Base-by-base conservation (phyloP, 1,284 basidiomycete genomes). In the Chalciporus sp. region DNA sequence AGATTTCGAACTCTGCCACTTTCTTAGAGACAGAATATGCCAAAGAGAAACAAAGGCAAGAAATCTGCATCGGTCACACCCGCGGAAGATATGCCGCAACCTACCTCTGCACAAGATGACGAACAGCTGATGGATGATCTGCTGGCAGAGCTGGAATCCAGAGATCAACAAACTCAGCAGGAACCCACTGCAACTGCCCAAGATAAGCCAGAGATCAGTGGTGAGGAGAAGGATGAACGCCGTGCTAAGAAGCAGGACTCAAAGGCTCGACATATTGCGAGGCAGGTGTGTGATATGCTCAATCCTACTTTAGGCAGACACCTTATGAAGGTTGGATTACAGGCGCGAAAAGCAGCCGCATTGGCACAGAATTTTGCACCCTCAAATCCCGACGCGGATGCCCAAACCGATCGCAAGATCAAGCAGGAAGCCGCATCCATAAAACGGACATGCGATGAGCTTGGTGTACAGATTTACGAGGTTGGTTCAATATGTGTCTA, bases 341-440 rank as follows among this genome's bases (percentile, higher is more conserved):
- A 94, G 92, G 89, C 88, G 9, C 80, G 89, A 62, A 95, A 89
- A 69, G 86, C 86, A 19, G 87, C 86, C 29, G 81, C 81, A 2
- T 69, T 91, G 6, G 78, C 84, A n/a, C 81, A 88, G 61, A 75
- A 78, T 23, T 80, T 80, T 44, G 67, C 84, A 1, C 78, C 82
- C 2, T 74, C 74, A 35, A 84, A 95, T 68, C 78, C 84, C 20
- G 83, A 78, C 14, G 76, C 76, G 39, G 86, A 89, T 55, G 86
- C 83, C n/a, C 76, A 80, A 58, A 65, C 92, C 2, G 79, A 87
- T 61, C 79, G 76, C 54, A 89, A 92, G 66, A 82, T 87, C 9
- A 81, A 81, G 60, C 81, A 89, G 14, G 94, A 95, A 70, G 84
- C 87, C 53, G 72, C 74, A n/a, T 79, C 81, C 31, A 94, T 96